Evolutionary conservation across 2,329 filamentous ascomycete genomes (phyloP).

Genomic region (Celoporthe dispersa): DNA sequence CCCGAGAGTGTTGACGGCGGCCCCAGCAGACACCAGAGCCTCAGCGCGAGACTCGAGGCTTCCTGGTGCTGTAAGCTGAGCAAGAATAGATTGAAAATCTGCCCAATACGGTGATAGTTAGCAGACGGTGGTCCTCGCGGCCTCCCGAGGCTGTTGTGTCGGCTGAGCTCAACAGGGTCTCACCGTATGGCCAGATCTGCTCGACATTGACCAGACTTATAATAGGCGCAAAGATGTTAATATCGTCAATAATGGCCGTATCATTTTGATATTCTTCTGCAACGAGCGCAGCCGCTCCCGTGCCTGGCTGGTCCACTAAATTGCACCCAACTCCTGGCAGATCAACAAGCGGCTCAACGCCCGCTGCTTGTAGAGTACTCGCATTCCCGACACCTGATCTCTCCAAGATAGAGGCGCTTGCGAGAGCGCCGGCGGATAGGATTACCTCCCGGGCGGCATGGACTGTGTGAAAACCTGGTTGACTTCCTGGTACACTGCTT

Average conservation of each 20-base stretch:
- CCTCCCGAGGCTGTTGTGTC: background rate
- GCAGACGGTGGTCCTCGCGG: background rate
- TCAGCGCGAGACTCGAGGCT: constrained; percentile 29
- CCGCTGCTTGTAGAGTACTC: constrained; percentile 10
- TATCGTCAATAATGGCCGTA: constrained; percentile 31
- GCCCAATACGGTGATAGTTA: background rate
- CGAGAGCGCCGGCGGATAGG: constrained; percentile 26
- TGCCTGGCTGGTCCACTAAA: constrained; percentile 33
- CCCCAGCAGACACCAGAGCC: constrained; percentile 32
- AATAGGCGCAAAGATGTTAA: constrained; percentile 32
- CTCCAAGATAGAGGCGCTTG: constrained; percentile 24
- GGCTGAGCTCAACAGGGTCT: background rate
- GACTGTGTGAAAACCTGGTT: background rate
- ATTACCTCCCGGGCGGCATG: constrained; percentile 22
- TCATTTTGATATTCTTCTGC: constrained; percentile 31
- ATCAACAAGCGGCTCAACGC: constrained; percentile 18
- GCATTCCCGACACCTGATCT: constrained; percentile 23
- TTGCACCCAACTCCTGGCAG: constrained; percentile 27
- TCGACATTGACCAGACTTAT: constrained; percentile 33
- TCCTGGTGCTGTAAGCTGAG: background rate
- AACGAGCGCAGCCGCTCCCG: constrained; percentile 30
- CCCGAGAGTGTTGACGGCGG: constrained; percentile 31
- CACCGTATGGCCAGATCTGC: constrained; percentile 29
- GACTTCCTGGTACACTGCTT: constrained; percentile 4
- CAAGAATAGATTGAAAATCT: background rate